Conservation (phyloP, 495 filamentous ascomycete genomes). For the Xylaria curta region DNA sequence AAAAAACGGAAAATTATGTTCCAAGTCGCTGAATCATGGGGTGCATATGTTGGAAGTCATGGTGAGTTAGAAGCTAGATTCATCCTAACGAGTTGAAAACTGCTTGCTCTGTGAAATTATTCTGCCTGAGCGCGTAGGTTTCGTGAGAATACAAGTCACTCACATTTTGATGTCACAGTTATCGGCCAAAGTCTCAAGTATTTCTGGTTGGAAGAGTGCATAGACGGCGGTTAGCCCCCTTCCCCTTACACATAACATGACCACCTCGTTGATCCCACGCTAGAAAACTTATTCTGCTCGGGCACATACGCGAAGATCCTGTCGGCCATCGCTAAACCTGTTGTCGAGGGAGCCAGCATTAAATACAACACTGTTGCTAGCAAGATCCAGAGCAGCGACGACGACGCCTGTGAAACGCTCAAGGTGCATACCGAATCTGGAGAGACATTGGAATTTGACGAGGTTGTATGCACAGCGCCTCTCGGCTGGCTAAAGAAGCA, state of each 20-base stretch:
- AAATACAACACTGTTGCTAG: slow-evolving; percentile 54
- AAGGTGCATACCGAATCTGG: slow-evolving; percentile 62
- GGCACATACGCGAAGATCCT: slow-evolving; percentile 85
- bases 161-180: slow-evolving; percentile 42
- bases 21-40: slow-evolving; percentile 79
- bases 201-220: slow-evolving; percentile 93
- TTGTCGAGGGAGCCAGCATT: slow-evolving; percentile 67
- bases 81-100: too few relatives aligned
- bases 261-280: slow-evolving; percentile 8
- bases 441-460: slow-evolving; percentile 69
- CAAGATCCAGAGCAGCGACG: slow-evolving; percentile 55
- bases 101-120: neutral
- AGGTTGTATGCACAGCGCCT: slow-evolving; percentile 83
- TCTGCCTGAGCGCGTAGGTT: too few relatives aligned
- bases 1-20: slow-evolving; percentile 61
- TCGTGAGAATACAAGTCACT: neutral
- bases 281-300: slow-evolving; percentile 88
- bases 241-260: neutral
- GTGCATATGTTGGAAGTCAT: slow-evolving; percentile 80
- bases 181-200: slow-evolving; percentile 84
- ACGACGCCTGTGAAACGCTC: slow-evolving; percentile 45
- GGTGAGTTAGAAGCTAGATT: slow-evolving; percentile 9
- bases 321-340: slow-evolving; percentile 67
- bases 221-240: slow-evolving; percentile 77
- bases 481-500: slow-evolving; percentile 90